phyloP scores from a whole-genome alignment of 2,329 filamentous ascomycete species.

The Alternaria sp. region DNA sequence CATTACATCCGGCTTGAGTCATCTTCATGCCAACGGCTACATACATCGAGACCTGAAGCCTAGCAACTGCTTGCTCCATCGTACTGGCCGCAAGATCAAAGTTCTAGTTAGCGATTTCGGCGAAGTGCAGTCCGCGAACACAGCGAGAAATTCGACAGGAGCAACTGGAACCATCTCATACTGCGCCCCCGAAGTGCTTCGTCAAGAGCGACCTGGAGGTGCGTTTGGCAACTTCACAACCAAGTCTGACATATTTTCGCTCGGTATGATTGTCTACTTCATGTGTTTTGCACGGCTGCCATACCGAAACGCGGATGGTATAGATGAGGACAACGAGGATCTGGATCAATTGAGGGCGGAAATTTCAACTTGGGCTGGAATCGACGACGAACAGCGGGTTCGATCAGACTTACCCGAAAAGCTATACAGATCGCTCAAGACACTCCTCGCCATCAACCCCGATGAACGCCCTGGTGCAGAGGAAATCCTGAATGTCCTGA shows the following conservation, averaged over 20 bases:
- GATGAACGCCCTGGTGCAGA: conserved; percentile 79
- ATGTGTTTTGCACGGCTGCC: conserved; percentile 93
- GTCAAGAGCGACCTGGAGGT: conserved; percentile 66
- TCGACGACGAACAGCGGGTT: conserved; percentile 75
- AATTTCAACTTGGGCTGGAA: conserved; percentile 86
- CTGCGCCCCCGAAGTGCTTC: conserved; percentile 92
- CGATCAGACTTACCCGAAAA: conserved; percentile 84
- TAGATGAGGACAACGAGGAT: conserved; percentile 92
- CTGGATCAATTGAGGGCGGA: conserved; percentile 83
- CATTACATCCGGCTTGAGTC: conserved; percentile 88
- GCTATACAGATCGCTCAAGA: conserved; percentile 83
- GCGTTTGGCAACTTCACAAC: conserved; percentile 91
- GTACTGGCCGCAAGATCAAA: conserved; percentile 70
- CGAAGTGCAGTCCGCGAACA: conserved; percentile 87
- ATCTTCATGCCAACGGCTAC: conserved; percentile 89
- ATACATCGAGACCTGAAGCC: conserved; percentile 97
- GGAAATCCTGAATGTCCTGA: conserved; percentile 81
- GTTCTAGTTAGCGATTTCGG: conserved; percentile 98
- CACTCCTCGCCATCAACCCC: conserved; percentile 78
- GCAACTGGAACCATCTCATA: conserved; percentile 97
- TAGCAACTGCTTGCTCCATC: conserved; percentile 90
- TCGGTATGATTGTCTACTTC: conserved; percentile 98
- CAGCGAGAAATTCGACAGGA: conserved; percentile 84
- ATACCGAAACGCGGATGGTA: conserved; percentile 80
- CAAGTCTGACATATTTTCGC: conserved; percentile 96